A percentile compares a stretch with the other conserved stretches of the same genome.
Evolutionary conservation across 2,329 filamentous ascomycete genomes (phyloP).

Genomic region (Aspergillus pseudotamarii): DNA sequence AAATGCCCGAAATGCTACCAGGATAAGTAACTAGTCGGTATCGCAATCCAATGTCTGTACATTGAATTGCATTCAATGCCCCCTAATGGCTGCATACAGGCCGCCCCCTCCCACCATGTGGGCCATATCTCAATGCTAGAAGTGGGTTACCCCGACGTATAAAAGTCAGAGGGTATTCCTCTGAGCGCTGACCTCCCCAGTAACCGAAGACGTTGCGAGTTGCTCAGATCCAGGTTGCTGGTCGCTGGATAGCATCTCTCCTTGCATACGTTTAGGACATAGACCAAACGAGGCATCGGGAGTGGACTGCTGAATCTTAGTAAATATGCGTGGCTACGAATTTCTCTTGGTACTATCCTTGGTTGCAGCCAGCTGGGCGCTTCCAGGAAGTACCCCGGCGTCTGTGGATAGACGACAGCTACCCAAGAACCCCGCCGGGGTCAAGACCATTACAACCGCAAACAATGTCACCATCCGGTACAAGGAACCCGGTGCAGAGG

Average conservation of each 20-base stretch:
- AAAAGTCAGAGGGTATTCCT: constrained; percentile 1
- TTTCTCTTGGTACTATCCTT: constrained; percentile 27
- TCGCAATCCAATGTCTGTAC: neutral
- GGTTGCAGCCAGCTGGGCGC: constrained; percentile 17
- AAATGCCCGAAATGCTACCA: constrained; percentile 8
- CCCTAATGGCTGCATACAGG: neutral
- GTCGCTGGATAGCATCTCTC: neutral
- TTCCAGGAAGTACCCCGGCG: constrained; percentile 11
- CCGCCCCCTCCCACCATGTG: constrained; percentile 9
- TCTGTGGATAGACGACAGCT: constrained; percentile 33
- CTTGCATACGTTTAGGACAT: neutral
- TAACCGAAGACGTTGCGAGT: neutral
- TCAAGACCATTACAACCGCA: constrained; percentile 42
- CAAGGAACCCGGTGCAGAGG: constrained; percentile 57
- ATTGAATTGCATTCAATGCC: neutral
- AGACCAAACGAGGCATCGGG: neutral
- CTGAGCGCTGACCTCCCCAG: neutral
- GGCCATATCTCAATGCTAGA: neutral
- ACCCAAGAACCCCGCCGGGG: constrained; percentile 39
- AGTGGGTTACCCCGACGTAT: neutral
- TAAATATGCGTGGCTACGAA: constrained; percentile 25
- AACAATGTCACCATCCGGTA: constrained; percentile 58
- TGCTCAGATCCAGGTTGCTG: neutral
- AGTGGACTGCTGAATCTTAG: neutral
- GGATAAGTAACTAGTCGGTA: constrained; percentile 4